phyloP scores from a whole-genome alignment of 805 yeast genomes.

The Sugiyamaella valdiviana region DNA sequence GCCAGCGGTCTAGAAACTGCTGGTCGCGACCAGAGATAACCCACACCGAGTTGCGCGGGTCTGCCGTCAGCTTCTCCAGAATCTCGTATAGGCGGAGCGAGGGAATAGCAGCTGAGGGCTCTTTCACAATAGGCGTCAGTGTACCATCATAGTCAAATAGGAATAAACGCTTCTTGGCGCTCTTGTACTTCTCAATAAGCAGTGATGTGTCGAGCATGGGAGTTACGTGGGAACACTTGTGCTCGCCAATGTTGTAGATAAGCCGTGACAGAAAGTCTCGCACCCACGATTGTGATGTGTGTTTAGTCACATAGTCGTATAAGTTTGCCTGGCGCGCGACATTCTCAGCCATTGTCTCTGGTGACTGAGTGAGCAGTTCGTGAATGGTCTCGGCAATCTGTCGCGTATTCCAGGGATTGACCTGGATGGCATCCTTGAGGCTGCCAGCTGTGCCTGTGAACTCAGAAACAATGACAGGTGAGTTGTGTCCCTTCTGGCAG shows the following conservation, averaged over 20 bases:
- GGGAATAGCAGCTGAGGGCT: constrained; percentile 98
- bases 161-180: constrained; percentile 65
- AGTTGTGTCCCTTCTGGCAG: constrained; percentile 56
- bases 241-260: constrained; percentile 29
- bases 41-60: constrained; percentile 86
- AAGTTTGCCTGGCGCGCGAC: constrained; percentile 34
- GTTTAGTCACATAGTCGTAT: constrained; percentile 56
- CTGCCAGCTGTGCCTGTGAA: constrained; percentile 80
- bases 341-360: constrained; percentile 38
- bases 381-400: constrained; percentile 84
- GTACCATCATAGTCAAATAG: constrained; percentile 98
- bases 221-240: constrained; percentile 50
- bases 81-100: constrained; percentile 60
- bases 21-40: constrained; percentile 94
- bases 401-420: constrained; percentile 96
- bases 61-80: constrained; percentile 55
- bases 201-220: constrained; percentile 77
- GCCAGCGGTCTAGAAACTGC: constrained; percentile 78
- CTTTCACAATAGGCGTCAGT: constrained; percentile 89
- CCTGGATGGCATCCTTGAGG: constrained; percentile 48
- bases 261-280: constrained; percentile 48
- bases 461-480: constrained; percentile 84
- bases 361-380: constrained; percentile 48
- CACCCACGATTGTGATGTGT: constrained; percentile 81
- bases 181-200: constrained; percentile 51